phyloP scores from a whole-genome alignment of 345 rosid species.

The Populus nigra region DNA sequence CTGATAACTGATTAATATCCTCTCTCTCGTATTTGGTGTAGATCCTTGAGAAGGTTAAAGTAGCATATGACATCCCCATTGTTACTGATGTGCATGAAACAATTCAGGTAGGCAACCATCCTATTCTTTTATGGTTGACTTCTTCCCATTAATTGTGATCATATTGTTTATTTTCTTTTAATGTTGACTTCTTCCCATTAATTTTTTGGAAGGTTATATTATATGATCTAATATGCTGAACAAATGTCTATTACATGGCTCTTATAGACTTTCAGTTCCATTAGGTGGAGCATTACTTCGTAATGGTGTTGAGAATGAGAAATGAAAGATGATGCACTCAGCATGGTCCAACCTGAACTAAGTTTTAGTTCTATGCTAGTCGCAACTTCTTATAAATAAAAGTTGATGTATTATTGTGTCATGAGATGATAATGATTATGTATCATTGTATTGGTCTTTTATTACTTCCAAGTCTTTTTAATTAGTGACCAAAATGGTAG shows the following conservation, averaged over 20 bases:
- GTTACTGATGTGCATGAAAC: constrained; percentile 94
- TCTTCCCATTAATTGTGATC: background rate
- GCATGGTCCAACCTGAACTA: background rate
- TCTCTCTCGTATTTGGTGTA: constrained; percentile 34
- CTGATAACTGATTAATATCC: background rate
- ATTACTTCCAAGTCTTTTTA: background rate
- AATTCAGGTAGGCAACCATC: constrained; percentile 50
- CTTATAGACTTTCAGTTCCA: background rate
- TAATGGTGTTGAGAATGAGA: background rate
- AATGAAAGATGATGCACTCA: background rate
- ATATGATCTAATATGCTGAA: background rate
- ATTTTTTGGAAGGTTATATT: background rate
- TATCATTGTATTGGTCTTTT: background rate
- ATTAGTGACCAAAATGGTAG: background rate
- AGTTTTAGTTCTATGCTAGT: background rate
- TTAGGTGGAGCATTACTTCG: background rate
- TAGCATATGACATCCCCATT: constrained; percentile 77
- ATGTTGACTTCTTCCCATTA: background rate
- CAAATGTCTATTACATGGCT: background rate
- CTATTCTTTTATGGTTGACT: background rate
- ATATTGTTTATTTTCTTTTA: background rate
- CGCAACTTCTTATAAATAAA: background rate
- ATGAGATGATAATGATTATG: background rate
- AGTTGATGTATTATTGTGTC: background rate
- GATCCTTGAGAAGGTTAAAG: constrained; percentile 96